A percentile compares a stretch with the other conserved stretches of the same genome.
Evolutionary conservation across 2,329 filamentous ascomycete species (phyloP).

Genomic region (Leptographium wingfieldii): DNA sequence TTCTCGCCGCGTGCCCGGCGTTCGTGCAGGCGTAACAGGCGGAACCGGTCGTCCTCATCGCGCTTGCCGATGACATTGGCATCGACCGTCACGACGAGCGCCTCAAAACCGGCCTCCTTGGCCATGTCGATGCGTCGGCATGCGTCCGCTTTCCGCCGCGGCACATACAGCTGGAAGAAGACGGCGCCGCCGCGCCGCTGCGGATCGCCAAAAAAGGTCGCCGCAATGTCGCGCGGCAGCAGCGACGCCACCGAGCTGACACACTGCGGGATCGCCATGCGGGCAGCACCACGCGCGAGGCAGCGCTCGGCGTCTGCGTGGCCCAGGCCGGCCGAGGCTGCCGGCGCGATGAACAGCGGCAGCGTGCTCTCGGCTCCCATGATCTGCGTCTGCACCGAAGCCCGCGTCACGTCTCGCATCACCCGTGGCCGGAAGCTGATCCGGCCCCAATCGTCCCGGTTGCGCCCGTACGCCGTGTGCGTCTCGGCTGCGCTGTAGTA

Average conservation of each 20-base stretch:
- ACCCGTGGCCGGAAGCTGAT: constrained; percentile 8
- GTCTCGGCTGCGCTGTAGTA: constrained; percentile 6
- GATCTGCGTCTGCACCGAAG: constrained; percentile 1
- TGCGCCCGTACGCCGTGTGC: constrained; percentile 1
- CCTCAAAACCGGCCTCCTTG: constrained; percentile 5
- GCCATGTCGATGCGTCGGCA: constrained; percentile 5
- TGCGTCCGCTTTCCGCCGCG: background rate
- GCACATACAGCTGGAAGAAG: constrained; percentile 10
- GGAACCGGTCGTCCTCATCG: constrained; percentile 3
- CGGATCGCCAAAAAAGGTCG: background rate
- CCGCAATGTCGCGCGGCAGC: constrained; percentile 1
- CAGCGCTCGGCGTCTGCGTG: constrained; percentile 8
- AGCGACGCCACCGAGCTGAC: constrained; percentile 9
- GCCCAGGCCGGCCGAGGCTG: constrained; percentile 8
- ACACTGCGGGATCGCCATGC: constrained; percentile 10
- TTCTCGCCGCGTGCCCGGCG: background rate
- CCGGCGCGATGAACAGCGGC: constrained; percentile 10
- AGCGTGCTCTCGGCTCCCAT: constrained; percentile 6
- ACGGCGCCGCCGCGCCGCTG: constrained; percentile 4
- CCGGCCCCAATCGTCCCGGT: constrained; percentile 6
- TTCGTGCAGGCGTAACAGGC: background rate
- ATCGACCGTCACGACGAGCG: constrained; percentile 8
- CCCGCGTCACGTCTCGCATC: constrained; percentile 2
- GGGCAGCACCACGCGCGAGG: constrained; percentile 7
- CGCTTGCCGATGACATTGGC: constrained; percentile 8